These are phyloP conservation scores for Blastobotrys elegans DNA, from an alignment of 1,139 yeast genomes.

Conservation along the genomic window DNA sequence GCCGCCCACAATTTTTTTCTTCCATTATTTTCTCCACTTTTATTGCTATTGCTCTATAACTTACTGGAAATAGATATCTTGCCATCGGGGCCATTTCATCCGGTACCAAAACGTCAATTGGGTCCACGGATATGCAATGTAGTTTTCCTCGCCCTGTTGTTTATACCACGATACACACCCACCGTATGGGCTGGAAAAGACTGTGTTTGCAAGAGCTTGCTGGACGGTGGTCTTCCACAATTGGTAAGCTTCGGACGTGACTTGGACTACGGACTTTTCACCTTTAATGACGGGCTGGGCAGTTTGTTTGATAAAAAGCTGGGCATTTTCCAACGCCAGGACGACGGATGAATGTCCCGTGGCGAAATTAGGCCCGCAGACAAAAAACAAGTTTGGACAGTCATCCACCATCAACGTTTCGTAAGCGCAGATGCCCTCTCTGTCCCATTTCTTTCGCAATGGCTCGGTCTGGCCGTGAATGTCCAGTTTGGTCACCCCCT, in stretches of 20 bases:
- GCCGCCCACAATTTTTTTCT: neutral
- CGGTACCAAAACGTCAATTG: conserved; percentile 17
- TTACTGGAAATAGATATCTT: conserved; percentile 2
- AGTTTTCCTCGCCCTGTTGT: conserved; percentile 6
- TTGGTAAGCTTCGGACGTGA: conserved; percentile 17
- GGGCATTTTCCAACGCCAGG: conserved; percentile 17
- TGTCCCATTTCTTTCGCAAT: conserved; percentile 14
- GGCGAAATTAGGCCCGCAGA: conserved; percentile 18
- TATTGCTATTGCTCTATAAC: too few relatives aligned
- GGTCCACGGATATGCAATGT: conserved; percentile 18
- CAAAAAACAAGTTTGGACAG: conserved; percentile 17
- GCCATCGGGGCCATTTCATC: conserved; percentile 12
- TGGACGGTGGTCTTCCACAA: conserved; percentile 13
- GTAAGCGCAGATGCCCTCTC: conserved; percentile 16
- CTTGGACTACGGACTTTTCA: conserved; percentile 11
- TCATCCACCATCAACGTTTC: conserved; percentile 16
- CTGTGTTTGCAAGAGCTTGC: conserved; percentile 11
- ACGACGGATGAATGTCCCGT: conserved; percentile 20
- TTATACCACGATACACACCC: conserved; percentile 20
- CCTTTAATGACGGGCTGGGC: conserved; percentile 13
- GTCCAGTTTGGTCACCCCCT: conserved; percentile 10
- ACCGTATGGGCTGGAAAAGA: conserved; percentile 16
- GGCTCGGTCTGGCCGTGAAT: conserved; percentile 15
- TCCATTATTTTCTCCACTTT: too few relatives aligned
- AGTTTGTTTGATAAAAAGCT: conserved; percentile 15